Evolutionary conservation across 1,284 basidiomycete genomes (phyloP), one percentile per base, ranked within the genome.

Genomic region (Irpex rosettiformis): DNA sequence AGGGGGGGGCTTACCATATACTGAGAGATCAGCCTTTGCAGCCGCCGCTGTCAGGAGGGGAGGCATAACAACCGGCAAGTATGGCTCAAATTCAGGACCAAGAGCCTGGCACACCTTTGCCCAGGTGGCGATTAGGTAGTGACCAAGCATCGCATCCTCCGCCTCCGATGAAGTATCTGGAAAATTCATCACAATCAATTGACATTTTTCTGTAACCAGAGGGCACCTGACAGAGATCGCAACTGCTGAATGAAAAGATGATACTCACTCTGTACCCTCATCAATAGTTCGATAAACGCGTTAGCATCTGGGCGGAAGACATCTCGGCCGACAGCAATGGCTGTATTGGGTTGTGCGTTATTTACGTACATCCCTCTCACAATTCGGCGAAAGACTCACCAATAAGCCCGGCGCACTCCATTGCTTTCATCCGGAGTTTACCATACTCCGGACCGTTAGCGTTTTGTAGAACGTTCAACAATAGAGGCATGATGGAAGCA

Each of bases 321-420:
- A 29, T 93, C 88, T 1, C 82, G 76, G 1, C 91, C 91, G 16
- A 94, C 91, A 11, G 91, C 91, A 59, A 92, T 90, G 1, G 89
- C 92, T 92, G 62, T 25, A 29, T 45, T 8, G 25, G 18, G 6
- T 10, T 6, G 6, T 7, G 21, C 8, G 6, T 8, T 47, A 18
- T 6, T 7, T 10, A 47, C 13, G 8, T 22, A 18, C 11, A 6
- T 33, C 28, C 24, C 21, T 51, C 45, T 10, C 47, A 55, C 21
- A 25, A 53, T 1, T 58, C 30, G 22, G 28, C 45, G 11, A 7
- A 47, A 59, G 52, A 67, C 76, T 8, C 56, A 90, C 89, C 89
- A 56, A 93, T 86, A 7, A 93, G 74, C 1, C 89, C 88, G 0
- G 89, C 91, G 69, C 92, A 94, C 66, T 94, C 91, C 88, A 94